Base-by-base conservation (phyloP, 169 alveolate species). In the Eimeria mitis region DNA sequence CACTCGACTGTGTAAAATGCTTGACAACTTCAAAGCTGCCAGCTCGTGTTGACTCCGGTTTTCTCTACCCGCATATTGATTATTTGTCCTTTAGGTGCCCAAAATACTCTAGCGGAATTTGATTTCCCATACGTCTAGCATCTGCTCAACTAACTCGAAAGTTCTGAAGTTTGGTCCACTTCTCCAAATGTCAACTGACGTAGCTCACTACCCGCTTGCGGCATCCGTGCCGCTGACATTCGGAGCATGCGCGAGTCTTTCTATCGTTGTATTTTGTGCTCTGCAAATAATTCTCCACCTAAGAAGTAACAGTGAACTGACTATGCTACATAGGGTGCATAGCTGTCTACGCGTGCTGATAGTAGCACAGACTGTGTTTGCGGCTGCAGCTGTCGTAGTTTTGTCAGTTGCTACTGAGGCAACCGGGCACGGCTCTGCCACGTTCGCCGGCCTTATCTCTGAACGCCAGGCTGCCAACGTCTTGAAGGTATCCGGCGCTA, bases 181-280 rank as follows among this genome's bases (percentile, higher is more conserved):
- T 25, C 63, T 52, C 49, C 70, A 85, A 85, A 85, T 85, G 92
- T 21, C 81, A 14, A 19, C 54, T 31, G 9, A 19, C 28, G 79
- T 85, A n/a, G 92, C 61, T 85, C 92, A 63, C 49, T 85, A 85
- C 92, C 92, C 92, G 7, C 92, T 85, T 37, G 78, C 81, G 5
- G 92, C 92, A 8, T 59, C 92, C 19, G 92, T 63, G 83, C 81
- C 81, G 81, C 61, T 85, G 47, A 63, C 52, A 25, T 49, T 40
- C 49, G 92, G 83, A 49, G 92, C 92, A 44, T 85, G 92, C 81
- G 31, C 49, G 92, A 61, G 68, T 23, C 92, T 85, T 40, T 85
- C 92, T 61, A 54, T 85, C 44, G 37, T 85, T 28, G 52, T 63
- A 44, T 85, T 85, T 44, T 85, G 81, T 42, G 44, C 63, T 40